phyloP scores from a whole-genome alignment of 495 filamentous ascomycete species.

The Podospora didyma region DNA sequence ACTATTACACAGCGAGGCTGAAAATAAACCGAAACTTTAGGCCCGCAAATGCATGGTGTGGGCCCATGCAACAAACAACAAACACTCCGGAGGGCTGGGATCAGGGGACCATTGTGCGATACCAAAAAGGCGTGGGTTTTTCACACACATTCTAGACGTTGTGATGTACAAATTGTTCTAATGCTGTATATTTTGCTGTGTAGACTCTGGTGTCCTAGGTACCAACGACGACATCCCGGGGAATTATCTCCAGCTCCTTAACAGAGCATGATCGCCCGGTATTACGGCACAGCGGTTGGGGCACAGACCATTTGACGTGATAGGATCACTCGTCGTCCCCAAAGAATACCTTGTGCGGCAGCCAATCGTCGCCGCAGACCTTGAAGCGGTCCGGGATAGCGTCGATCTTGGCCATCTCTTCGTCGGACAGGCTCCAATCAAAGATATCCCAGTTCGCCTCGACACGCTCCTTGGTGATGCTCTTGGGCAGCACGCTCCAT shows the following conservation, averaged over 20 bases:
- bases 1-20: conserved; percentile 48
- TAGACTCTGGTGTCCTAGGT: background rate
- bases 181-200: background rate
- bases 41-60: background rate
- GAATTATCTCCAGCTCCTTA: too few species aligned
- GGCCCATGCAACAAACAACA: too few species aligned
- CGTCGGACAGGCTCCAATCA: conserved; percentile 60
- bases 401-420: conserved; percentile 60
- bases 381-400: conserved; percentile 66
- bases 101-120: too few species aligned
- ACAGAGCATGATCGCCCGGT: too few species aligned
- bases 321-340: conserved; percentile 64
- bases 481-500: conserved; percentile 72
- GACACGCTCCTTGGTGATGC: conserved; percentile 58
- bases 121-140: background rate
- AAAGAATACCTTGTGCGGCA: conserved; percentile 81
- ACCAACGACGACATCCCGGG: background rate
- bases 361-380: conserved; percentile 65
- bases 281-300: too few species aligned
- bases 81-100: too few species aligned
- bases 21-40: conserved; percentile 45
- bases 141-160: too few species aligned
- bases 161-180: background rate
- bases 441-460: conserved; percentile 59
- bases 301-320: too few species aligned